Base-by-base conservation (phyloP, 2,329 filamentous ascomycete genomes). In the Alternaria alternata region DNA sequence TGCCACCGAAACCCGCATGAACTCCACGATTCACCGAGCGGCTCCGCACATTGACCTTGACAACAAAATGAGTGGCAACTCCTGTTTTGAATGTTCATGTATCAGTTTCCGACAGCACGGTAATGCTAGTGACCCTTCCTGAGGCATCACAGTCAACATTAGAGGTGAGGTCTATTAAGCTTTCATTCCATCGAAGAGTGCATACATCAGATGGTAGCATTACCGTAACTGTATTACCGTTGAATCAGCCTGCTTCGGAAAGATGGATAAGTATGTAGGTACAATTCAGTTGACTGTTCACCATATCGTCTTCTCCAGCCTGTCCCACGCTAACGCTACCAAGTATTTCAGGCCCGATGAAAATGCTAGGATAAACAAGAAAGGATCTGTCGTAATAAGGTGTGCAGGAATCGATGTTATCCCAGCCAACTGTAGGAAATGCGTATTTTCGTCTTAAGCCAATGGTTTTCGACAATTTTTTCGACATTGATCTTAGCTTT, bases 331-430 rank as follows among this genome's bases (percentile, higher is more conserved):
- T 65, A 58, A 62, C 56, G 49, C 57, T 65, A 51, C 63, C 65
- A 67, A 66, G 53, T 56, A 59, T 53, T 60, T 52, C 64, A 63
- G 24, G 51, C 53, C 60, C 30, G 54, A 62, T 62, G 64, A 54
- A 67, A 51, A 68, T 71, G 60, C 64, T 62, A 59, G 62, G 58
- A 65, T 75, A 77, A 73, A 74, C 75, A 78, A 76, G 67, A 74
- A 64, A 70, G 59, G 42, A 70, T 57, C 70, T 71, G 53, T 68
- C 39, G 44, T 46, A 55, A 49, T 72, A 73, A 47, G 60, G 12
- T 64, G 54, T 65, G 65, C 64, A 64, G 66, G 62, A 71, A 74
- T 59, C 49, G 61, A 75, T 75, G 54, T 48, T 65, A 49, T 57
- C 59, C 66, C 69, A 72, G 67, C 57, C 57, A 43, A 64, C 62